phyloP scores from a whole-genome alignment of 164 flowering plant genomes.

The Aristolochia contorta region DNA sequence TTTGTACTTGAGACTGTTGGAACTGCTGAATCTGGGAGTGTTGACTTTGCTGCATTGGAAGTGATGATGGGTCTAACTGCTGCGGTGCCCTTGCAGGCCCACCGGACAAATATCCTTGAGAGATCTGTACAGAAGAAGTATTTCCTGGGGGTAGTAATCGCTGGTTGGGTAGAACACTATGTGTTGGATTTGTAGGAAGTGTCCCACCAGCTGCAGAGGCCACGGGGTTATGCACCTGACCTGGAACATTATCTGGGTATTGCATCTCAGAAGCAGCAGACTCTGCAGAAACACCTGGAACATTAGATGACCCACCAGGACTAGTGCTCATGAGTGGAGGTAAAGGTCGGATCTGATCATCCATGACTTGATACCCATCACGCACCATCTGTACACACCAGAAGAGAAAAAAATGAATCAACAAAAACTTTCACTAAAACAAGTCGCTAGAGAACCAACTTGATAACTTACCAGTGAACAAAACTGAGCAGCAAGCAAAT shows the following conservation, averaged over 20 bases:
- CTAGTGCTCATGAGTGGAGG: constrained; percentile 28
- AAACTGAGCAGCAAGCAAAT: constrained; percentile 68
- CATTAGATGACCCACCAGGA: constrained; percentile 30
- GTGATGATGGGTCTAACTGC: constrained; percentile 34
- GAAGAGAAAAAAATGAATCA: not conserved
- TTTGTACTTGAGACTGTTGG: constrained; percentile 7
- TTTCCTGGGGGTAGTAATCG: constrained; percentile 66
- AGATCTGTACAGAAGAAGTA: constrained; percentile 50
- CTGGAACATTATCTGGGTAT: constrained; percentile 38
- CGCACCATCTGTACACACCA: constrained; percentile 42
- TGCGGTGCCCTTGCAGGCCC: constrained; percentile 47
- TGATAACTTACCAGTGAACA: constrained; percentile 47
- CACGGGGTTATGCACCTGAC: constrained; percentile 37
- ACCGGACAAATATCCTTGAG: constrained; percentile 58
- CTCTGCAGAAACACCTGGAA: constrained; percentile 23
- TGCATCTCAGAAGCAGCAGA: constrained; percentile 40
- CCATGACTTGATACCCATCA: constrained; percentile 50
- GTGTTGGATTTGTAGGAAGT: constrained; percentile 32
- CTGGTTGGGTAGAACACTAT: constrained; percentile 28
- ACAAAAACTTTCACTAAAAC: too few species aligned
- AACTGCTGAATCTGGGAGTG: constrained; percentile 26
- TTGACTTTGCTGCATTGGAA: constrained; percentile 40
- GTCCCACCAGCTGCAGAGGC: constrained; percentile 27
- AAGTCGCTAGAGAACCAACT: too few species aligned
- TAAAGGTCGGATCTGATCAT: constrained; percentile 48